Evolutionary conservation across 768 basidiomycete genomes (phyloP), one percentile per base, ranked within the genome.

Genomic region (Neoboletus subvelutipes): DNA sequence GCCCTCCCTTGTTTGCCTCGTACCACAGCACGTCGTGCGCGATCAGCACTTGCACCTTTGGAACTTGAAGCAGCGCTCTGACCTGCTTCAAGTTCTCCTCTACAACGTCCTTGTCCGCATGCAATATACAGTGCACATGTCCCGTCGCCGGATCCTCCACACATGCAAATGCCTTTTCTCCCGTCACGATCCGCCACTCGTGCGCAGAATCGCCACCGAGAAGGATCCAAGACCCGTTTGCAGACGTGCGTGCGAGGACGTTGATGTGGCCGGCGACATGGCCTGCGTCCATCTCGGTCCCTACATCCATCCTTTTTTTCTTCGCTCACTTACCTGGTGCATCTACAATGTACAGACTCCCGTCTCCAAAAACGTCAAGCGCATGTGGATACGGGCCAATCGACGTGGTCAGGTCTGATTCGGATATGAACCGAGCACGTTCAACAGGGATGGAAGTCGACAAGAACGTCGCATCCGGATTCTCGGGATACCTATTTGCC

Each of bases 21-120:
- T 80, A 84, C 82, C 81, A 85, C 31, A 71, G 73, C 39, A 64
- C 71, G 64, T 85, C 83, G 64, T 85, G 84, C 42, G 82, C 79
- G 24, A 85, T 57, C 45, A 85, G 50, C 24, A 85, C 76, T 50
- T 68, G 72, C 37, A 81, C 79, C 36, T 76, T 66, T 29, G 74
- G 74, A 6, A 73, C 56, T 24, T 65, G 62, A 52, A 73, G 63
- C 54, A 84, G 58, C 63, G 66, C 68, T 47, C 74, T 68, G 11
- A 83, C 72, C 22, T 75, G 66, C 42, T 48, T 54, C 48, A 84
- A 74, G 56, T 78, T 77, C 43, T 74, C 66, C 59, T 76, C 73
- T 3, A 82, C 79, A 33, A 58, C 59, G 18, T 72, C 76, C 64
- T 74, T 75, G 62, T 84, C 70, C 22, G 57, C 55, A 56, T 85